A percentile compares a stretch with the other conserved stretches of the same genome.
Evolutionary conservation across 148 eudicot species (phyloP).

Genomic region (Tetragonia tetragonoides): DNA sequence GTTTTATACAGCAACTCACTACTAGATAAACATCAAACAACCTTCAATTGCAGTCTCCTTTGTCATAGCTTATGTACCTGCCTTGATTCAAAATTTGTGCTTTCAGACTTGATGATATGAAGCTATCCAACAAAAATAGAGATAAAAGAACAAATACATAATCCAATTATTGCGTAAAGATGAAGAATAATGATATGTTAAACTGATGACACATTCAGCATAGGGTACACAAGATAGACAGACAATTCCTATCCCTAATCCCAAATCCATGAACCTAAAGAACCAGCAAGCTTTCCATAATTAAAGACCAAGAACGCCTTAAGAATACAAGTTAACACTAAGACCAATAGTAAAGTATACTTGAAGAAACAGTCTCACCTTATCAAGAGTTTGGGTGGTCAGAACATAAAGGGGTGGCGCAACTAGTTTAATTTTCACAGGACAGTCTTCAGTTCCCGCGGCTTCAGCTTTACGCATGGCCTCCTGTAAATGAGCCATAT

Average conservation of each 20-base stretch:
- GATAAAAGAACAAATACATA: background rate
- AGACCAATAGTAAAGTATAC: background rate
- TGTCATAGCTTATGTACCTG: background rate
- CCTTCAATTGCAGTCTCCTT: background rate
- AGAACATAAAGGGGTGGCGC: constrained; percentile 96
- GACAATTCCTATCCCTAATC: background rate
- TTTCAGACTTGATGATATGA: background rate
- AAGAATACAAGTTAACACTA: background rate
- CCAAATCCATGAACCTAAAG: background rate
- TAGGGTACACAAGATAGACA: background rate
- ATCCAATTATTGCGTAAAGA: background rate
- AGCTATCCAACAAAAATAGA: background rate
- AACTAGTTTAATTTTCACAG: constrained; percentile 91
- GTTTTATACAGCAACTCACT: background rate
- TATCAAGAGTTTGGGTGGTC: constrained; percentile 96
- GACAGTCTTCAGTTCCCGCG: constrained; percentile 84
- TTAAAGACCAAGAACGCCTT: background rate
- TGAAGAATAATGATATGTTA: no score
- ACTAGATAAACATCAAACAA: background rate
- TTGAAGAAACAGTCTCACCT: constrained; percentile 43
- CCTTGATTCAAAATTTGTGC: background rate
- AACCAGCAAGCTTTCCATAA: background rate
- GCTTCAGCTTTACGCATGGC: constrained; percentile 99
- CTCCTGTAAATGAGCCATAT: constrained; percentile 45
- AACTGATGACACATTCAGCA: background rate